Base-by-base conservation (phyloP, 2,329 filamentous ascomycete genomes). In the Alternaria alternata region DNA sequence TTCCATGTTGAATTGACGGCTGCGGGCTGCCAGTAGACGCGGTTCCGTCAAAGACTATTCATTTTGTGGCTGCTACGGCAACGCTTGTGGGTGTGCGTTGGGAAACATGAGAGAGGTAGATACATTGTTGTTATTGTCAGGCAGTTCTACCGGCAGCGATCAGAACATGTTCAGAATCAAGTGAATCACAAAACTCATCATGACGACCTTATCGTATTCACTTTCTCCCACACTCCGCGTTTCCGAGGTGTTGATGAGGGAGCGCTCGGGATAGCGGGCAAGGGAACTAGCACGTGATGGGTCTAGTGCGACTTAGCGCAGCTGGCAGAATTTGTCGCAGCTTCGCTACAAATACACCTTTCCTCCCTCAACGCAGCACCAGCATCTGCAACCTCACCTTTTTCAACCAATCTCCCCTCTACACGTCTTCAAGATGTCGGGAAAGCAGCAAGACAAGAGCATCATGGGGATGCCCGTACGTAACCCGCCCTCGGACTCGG, bases 401-500 rank as follows among this genome's bases (percentile, higher is more conserved):
- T 62, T 63, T 67, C 63, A 60, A 51, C 54, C 54, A 54, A 65
- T 69, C 66, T 70, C 63, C 67, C 60, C 67, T 70, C 68, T 49
- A 43, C 42, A 59, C 51, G 38, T 51, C 57, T 36, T 36, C 32
- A 36, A 36, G 32, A 36, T 36, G 32, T 36, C 59, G 39, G 46
- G 46, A 12, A 51, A 34, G 16, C 56, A 62, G 32, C 57, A 61
- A 36, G 68, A 30, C 32, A 36, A 36, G 32, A 36, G 32, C 12
- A 7, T 36, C 11, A 14, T 36, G 11, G 86, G 85, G 67, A 81
- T 82, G 79, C 79, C 79, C 62, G 80, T 81, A 77, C 69, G 75
- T 70, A 57, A 42, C 12, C 6, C 12, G 12, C 16, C 20, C 39
- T 24, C 20, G 11, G 22, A 24, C 39, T 42, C 39, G 16, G 20